Base-by-base conservation (phyloP, 305 asterid genomes). In the Caryopteris hybrid region DNA sequence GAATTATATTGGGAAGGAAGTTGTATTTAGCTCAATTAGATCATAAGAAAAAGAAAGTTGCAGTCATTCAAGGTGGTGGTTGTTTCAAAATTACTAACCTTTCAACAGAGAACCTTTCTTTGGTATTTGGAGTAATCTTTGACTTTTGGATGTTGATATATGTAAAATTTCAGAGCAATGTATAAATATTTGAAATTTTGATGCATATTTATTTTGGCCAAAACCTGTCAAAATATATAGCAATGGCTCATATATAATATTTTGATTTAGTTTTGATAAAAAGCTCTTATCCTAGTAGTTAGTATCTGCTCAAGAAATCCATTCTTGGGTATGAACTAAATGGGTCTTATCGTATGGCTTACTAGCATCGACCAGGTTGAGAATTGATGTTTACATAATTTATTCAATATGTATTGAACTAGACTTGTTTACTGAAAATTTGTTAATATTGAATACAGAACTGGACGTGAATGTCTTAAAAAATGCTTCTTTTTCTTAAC, bases 351-450 rank as follows among this genome's bases (percentile, higher is more conserved):
- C 12, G 29, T 53, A 31, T 34, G 17, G 66, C 61, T 60, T 52
- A 45, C 47, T 66, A 33, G 63, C 43, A 8, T 53, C 21, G 50
- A 43, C 27, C 57, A 42, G 72, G 51, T 59, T 57, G 43, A 48
- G 12, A 20, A 43, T 59, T 66, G 62, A 66, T 25, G 51, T 36
- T 38, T 53, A 23, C 9, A 12, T 9, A 16, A 22, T 25, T 43
- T 12, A 56, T 62, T 62, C 33, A 46, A 60, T 34, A 50, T 38
- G 60, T 60, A 16, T 20, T 56, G 11, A 33, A 42, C 8, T 12
- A 27, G 65, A 18, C 29, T 50, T 52, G 16, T 17, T 23, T 58
- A 25, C 41, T 20, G 50, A 68, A 56, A 3, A 12, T 18, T 46
- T 33, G 41, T 16, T 66, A 22, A 47, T 21, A 66, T 29, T 17